Percentiles rank a stretch among this genome's conserved stretches.
Evolutionary conservation across 2,329 filamentous ascomycete species (phyloP).

Genomic region (Hypoxylon sp.): DNA sequence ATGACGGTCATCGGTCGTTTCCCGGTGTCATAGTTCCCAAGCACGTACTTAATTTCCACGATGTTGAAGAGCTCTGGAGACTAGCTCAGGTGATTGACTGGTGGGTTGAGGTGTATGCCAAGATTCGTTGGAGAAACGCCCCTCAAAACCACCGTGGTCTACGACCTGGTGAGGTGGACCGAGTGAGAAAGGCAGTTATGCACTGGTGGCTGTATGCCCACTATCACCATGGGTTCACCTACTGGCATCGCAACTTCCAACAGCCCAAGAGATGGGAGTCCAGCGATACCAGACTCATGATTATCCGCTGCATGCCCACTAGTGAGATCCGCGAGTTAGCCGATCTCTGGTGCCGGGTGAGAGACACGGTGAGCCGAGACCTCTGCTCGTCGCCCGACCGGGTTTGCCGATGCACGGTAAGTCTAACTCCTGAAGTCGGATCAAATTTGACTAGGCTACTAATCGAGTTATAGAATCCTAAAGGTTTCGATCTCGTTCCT

Average conservation of each 20-base stretch:
- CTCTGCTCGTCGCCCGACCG: slow-evolving; percentile 52
- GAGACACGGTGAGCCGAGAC: slow-evolving; percentile 50
- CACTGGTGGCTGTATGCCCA: slow-evolving; percentile 69
- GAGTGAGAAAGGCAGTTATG: slow-evolving; percentile 67
- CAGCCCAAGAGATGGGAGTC: slow-evolving; percentile 43
- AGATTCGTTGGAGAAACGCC: slow-evolving; percentile 63
- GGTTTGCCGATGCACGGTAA: slow-evolving; percentile 45
- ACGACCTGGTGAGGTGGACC: slow-evolving; percentile 59
- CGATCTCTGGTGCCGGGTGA: slow-evolving; percentile 47
- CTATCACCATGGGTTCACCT: slow-evolving; percentile 65
- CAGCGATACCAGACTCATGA: slow-evolving; percentile 49
- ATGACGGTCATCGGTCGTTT: not conserved
- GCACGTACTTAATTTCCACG: slow-evolving; percentile 43
- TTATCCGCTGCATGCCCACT: slow-evolving; percentile 50
- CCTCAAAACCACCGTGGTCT: slow-evolving; percentile 64
- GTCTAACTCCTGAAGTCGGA: slow-evolving; percentile 11
- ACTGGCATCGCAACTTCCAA: slow-evolving; percentile 45
- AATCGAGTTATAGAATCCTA: slow-evolving; percentile 34
- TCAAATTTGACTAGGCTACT: slow-evolving; percentile 18
- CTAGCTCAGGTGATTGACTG: slow-evolving; percentile 56
- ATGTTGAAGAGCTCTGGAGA: slow-evolving; percentile 53
- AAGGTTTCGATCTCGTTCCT: slow-evolving; percentile 48
- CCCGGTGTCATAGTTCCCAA: not conserved
- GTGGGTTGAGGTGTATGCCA: slow-evolving; percentile 59
- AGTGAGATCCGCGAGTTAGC: slow-evolving; percentile 52